These are phyloP conservation scores for Trametes coccinea DNA, from an alignment of 768 basidiomycete genomes.

Conservation along the genomic window DNA sequence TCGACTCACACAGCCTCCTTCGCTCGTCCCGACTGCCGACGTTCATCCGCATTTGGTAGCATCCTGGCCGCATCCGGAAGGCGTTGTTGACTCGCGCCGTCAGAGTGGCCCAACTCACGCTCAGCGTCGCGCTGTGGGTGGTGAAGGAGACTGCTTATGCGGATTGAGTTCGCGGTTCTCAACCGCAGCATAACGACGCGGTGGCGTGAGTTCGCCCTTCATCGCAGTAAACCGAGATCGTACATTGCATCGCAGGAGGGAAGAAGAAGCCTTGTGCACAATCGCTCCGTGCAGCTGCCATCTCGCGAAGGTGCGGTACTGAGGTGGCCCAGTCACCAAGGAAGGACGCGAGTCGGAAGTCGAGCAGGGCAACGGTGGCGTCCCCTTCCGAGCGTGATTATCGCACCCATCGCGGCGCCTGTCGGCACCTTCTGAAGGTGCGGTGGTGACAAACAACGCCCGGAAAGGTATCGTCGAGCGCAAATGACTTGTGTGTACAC, in stretches of 20 bases:
- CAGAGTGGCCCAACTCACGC: neutral
- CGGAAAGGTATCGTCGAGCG: neutral
- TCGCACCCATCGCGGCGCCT: neutral
- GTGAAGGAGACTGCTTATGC: neutral
- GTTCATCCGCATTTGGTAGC: constrained; percentile 3
- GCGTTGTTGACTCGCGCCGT: constrained; percentile 6
- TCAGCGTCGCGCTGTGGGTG: too few relatives aligned
- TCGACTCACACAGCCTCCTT: neutral
- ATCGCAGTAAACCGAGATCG: too few relatives aligned
- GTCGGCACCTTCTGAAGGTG: neutral
- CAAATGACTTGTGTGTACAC: neutral
- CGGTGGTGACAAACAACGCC: neutral
- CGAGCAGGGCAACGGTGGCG: neutral
- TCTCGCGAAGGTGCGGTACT: neutral
- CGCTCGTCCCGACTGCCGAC: constrained; percentile 5
- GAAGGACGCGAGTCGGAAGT: neutral
- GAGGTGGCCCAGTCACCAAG: neutral
- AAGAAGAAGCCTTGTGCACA: too few relatives aligned
- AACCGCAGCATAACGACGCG: too few relatives aligned
- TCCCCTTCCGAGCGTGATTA: constrained; percentile 5
- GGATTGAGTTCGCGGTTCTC: too few relatives aligned
- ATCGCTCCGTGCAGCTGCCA: too few relatives aligned
- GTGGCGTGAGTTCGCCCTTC: too few relatives aligned
- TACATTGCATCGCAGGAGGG: too few relatives aligned
- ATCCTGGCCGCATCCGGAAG: neutral